Evolutionary conservation across 805 yeast genomes (phyloP).

Genomic region (Myxozyma nipponensis): DNA sequence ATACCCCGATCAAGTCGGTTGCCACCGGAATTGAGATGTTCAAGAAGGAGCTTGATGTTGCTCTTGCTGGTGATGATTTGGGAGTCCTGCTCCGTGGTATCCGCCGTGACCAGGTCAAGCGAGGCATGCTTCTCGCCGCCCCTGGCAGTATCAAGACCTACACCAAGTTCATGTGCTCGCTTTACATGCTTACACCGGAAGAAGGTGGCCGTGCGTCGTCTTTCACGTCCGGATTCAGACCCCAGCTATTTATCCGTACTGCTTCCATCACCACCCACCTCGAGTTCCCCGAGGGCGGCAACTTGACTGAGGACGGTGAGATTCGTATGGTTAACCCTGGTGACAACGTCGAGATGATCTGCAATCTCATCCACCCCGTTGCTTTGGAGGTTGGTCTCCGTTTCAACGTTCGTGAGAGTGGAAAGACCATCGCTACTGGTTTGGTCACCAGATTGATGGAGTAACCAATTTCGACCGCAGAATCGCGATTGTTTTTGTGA

Average conservation of each 20-base stretch:
- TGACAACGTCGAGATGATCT: slow-evolving; percentile 95
- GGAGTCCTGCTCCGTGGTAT: slow-evolving; percentile 97
- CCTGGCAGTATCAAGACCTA: slow-evolving; percentile 89
- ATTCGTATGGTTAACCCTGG: slow-evolving; percentile 77
- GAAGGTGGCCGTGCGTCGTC: slow-evolving; percentile 99
- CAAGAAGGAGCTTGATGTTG: slow-evolving; percentile 96
- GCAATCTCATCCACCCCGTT: slow-evolving; percentile 83
- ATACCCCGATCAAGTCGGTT: slow-evolving; percentile 82
- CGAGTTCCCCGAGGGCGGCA: slow-evolving; percentile 70
- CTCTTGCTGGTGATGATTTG: slow-evolving; percentile 99
- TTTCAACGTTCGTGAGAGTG: slow-evolving; percentile 99
- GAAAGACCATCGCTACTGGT: slow-evolving; percentile 99
- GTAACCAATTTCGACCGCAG: slow-evolving; percentile 34
- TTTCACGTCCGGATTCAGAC: slow-evolving; percentile 95
- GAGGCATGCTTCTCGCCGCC: slow-evolving; percentile 97
- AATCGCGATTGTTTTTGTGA: neutral
- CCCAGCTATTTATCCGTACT: slow-evolving; percentile 95
- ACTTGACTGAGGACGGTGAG: slow-evolving; percentile 21
- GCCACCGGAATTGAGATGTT: slow-evolving; percentile 99
- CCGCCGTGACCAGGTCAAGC: slow-evolving; percentile 91
- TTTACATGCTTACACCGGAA: slow-evolving; percentile 88
- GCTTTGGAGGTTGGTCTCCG: slow-evolving; percentile 96
- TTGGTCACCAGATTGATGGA: slow-evolving; percentile 87
- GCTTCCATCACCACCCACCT: slow-evolving; percentile 89
- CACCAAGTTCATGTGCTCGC: slow-evolving; percentile 87